These are phyloP conservation scores for Arctium lappa DNA, from an alignment of 129 eudicot species.

Conservation along the genomic window DNA sequence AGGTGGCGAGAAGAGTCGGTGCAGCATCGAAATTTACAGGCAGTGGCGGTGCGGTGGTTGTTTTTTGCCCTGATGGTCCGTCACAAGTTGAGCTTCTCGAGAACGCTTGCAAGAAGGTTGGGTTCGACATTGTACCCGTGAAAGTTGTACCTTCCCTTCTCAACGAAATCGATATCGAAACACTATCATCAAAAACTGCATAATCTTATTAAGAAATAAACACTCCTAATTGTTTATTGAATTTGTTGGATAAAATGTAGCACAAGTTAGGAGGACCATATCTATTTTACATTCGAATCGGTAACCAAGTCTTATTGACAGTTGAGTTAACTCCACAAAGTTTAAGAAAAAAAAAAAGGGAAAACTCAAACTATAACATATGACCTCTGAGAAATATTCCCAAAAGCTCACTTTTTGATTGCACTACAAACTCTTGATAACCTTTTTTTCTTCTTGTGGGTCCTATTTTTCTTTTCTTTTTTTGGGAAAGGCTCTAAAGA, in stretches of 20 bases:
- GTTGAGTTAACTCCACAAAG: too few species aligned
- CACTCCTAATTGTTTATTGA: background rate
- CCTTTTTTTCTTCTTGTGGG: too few species aligned
- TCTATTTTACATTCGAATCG: too few species aligned
- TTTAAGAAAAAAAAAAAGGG: too few species aligned
- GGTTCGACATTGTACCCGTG: conserved; percentile 55
- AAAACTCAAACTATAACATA: too few species aligned
- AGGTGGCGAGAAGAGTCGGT: conserved; percentile 76
- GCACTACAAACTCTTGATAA: too few species aligned
- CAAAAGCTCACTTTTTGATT: too few species aligned
- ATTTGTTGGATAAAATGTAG: background rate
- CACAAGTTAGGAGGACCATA: too few species aligned
- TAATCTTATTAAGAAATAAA: background rate
- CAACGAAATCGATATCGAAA: conserved; percentile 46
- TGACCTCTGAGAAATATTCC: too few species aligned
- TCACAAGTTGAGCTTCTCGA: conserved; percentile 64
- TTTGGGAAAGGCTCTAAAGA: too few species aligned
- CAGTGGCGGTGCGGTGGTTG: conserved; percentile 98
- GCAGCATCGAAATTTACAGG: conserved; percentile 95
- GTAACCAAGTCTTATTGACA: too few species aligned
- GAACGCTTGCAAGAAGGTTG: conserved; percentile 61
- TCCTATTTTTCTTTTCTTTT: too few species aligned
- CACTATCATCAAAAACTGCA: conserved; percentile 23
- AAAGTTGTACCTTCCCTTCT: conserved; percentile 60
- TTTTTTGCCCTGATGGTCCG: conserved; percentile 71